Conservation (phyloP, 2,329 filamentous ascomycete species). For the Dactylellina drechsleri region DNA sequence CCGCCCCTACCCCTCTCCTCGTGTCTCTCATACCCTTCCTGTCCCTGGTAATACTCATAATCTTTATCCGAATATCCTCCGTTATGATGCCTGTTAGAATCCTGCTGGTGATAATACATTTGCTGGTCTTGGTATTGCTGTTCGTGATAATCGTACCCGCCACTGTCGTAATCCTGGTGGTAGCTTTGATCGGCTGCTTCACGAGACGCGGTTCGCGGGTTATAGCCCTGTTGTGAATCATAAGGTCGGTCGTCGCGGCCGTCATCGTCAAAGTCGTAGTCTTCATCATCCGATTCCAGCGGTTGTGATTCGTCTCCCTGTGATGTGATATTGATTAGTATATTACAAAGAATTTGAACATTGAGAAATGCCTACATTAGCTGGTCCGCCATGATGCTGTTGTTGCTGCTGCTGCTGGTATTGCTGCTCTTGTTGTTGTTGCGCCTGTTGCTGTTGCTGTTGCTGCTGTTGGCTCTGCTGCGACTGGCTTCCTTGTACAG, state of each 20-base stretch:
- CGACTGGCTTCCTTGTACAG: constrained; percentile 69
- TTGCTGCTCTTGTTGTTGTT: constrained; percentile 62
- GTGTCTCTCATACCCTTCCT: constrained; percentile 35
- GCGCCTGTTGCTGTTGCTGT: constrained; percentile 60
- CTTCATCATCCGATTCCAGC: constrained; percentile 60
- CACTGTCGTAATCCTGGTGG: constrained; percentile 67
- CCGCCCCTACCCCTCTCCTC: constrained; percentile 20
- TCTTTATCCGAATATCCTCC: constrained; percentile 43
- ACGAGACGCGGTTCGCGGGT: constrained; percentile 31
- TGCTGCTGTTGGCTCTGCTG: constrained; percentile 57
- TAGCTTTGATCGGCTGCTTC: constrained; percentile 57
- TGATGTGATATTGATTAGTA: constrained; percentile 44
- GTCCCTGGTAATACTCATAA: constrained; percentile 45
- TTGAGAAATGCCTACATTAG: constrained; percentile 29
- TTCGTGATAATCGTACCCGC: constrained; percentile 63
- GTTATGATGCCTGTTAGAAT: constrained; percentile 25
- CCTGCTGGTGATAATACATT: constrained; percentile 53
- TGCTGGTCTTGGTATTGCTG: constrained; percentile 56
- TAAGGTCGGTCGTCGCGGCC: constrained; percentile 58
- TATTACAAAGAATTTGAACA: constrained; percentile 15
- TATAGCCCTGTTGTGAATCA: constrained; percentile 34
- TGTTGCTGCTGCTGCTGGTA: constrained; percentile 58
- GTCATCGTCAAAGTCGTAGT: constrained; percentile 55
- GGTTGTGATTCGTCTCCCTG: constrained; percentile 56
- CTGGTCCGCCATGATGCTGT: constrained; percentile 35